Evolutionary conservation across 1,139 yeast species (phyloP).

Genomic region (Pichia sp.): DNA sequence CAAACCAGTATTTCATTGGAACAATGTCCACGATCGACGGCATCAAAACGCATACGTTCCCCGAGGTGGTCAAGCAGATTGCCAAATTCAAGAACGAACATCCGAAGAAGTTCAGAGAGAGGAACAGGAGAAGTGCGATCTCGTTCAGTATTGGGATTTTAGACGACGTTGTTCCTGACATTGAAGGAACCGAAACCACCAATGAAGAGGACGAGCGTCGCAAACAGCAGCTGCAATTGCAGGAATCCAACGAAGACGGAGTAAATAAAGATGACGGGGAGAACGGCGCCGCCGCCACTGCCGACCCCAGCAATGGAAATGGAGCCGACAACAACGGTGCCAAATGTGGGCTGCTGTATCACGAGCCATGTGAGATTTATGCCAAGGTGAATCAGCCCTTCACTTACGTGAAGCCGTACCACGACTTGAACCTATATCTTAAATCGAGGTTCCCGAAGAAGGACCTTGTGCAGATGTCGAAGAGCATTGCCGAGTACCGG

Average conservation of each 20-base stretch:
- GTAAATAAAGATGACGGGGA: conserved; percentile 3
- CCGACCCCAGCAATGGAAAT: background rate
- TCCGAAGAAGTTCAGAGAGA: conserved; percentile 40
- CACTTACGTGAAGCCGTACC: conserved; percentile 88
- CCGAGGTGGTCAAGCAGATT: conserved; percentile 52
- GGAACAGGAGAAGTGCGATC: conserved; percentile 42
- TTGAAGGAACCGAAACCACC: conserved; percentile 1
- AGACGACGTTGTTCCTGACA: conserved; percentile 32
- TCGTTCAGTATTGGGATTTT: conserved; percentile 53
- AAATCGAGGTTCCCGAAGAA: conserved; percentile 63
- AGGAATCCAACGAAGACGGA: background rate
- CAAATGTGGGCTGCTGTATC: conserved; percentile 39
- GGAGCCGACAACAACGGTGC: conserved; percentile 7
- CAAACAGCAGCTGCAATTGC: background rate
- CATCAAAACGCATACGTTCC: conserved; percentile 39
- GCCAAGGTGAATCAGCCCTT: conserved; percentile 70
- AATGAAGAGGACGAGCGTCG: background rate
- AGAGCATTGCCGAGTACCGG: conserved; percentile 82
- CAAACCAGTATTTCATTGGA: conserved; percentile 60
- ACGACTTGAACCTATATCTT: conserved; percentile 70
- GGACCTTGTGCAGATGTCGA: conserved; percentile 70
- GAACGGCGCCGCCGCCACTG: conserved; percentile 1
- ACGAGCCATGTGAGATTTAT: conserved; percentile 78
- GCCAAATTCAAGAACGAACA: conserved; percentile 41
- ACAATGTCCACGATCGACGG: conserved; percentile 35